These are phyloP conservation scores for Russula abietina DNA, from an alignment of 768 basidiomycete species.

Conservation along the genomic window DNA sequence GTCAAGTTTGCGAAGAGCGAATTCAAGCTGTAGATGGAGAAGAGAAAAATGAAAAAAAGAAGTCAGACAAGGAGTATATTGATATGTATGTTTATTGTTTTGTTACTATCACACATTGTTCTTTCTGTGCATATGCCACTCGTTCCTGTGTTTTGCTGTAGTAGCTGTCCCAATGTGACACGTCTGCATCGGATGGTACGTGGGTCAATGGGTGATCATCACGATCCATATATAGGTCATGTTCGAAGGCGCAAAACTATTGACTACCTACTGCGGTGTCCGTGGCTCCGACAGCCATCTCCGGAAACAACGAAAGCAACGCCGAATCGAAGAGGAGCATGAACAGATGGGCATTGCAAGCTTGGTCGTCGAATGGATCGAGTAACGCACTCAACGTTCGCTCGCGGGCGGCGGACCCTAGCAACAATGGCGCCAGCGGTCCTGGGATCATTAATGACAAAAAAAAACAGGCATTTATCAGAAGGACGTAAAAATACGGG, in stretches of 20 bases:
- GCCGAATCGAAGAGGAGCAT: slow-evolving; percentile 69
- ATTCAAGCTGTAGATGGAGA: slow-evolving; percentile 46
- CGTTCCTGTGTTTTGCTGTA: slow-evolving; percentile 3
- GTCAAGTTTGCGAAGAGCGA: slow-evolving; percentile 50
- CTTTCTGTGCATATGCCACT: slow-evolving; percentile 18
- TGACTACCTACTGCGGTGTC: neutral
- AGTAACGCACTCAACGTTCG: slow-evolving; percentile 48
- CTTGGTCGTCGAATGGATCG: slow-evolving; percentile 52
- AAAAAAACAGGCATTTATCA: neutral
- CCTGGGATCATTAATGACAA: slow-evolving; percentile 23
- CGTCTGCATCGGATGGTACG: too few species aligned
- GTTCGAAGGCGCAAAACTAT: neutral
- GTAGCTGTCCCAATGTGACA: neutral
- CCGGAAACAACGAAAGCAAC: slow-evolving; percentile 70
- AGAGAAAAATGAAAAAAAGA: slow-evolving; percentile 3
- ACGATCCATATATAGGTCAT: neutral
- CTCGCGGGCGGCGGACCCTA: slow-evolving; percentile 42
- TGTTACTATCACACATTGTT: neutral
- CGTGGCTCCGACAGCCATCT: slow-evolving; percentile 43
- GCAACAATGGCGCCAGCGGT: slow-evolving; percentile 43
- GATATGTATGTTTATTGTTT: slow-evolving; percentile 9
- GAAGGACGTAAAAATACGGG: neutral
- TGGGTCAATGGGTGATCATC: neutral
- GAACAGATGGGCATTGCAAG: slow-evolving; percentile 76
- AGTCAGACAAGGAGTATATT: neutral